These are phyloP conservation scores for Avena sativa DNA, from an alignment of 176 grass and related monocot species.

Conservation along the genomic window DNA sequence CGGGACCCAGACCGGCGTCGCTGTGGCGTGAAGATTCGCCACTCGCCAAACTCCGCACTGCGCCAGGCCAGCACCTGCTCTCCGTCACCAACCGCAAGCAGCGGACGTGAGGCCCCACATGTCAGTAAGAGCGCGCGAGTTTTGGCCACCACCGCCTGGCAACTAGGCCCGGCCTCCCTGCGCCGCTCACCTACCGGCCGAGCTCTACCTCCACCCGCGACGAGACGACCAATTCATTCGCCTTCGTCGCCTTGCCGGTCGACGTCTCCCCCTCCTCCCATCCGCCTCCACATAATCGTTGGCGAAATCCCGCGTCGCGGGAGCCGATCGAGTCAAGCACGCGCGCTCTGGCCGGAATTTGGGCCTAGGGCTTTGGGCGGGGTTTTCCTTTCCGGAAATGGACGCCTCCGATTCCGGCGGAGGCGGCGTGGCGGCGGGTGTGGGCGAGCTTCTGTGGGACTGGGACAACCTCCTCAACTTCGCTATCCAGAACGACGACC, in stretches of 20 bases:
- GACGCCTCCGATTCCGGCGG: conserved; percentile 42
- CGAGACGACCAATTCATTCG: conserved; percentile 37
- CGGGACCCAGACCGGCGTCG: not conserved
- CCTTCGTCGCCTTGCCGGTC: not conserved
- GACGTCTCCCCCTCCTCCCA: not conserved
- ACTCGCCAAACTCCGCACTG: not conserved
- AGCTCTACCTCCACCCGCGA: not conserved
- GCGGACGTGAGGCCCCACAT: not conserved
- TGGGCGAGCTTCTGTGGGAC: conserved; percentile 59
- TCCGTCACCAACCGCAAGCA: conserved; percentile 11
- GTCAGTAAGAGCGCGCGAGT: not conserved
- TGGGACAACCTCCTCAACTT: conserved; percentile 87
- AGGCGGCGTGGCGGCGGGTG: conserved; percentile 31
- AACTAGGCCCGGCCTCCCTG: not conserved
- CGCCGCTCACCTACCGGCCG: conserved; percentile 33
- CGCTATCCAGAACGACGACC: conserved; percentile 56
- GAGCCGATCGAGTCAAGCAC: not conserved
- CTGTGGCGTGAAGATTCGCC: conserved; percentile 46
- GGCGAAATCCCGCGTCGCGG: conserved; percentile 29
- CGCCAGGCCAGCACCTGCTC: not conserved
- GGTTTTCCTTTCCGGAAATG: conserved; percentile 31
- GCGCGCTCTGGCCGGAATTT: not conserved
- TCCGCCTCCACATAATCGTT: not conserved
- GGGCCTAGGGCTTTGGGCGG: conserved; percentile 12
- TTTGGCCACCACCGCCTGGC: not conserved